Evolutionary conservation across 2,329 filamentous ascomycete genomes (phyloP).

Genomic region (Apiospora malaysiana): DNA sequence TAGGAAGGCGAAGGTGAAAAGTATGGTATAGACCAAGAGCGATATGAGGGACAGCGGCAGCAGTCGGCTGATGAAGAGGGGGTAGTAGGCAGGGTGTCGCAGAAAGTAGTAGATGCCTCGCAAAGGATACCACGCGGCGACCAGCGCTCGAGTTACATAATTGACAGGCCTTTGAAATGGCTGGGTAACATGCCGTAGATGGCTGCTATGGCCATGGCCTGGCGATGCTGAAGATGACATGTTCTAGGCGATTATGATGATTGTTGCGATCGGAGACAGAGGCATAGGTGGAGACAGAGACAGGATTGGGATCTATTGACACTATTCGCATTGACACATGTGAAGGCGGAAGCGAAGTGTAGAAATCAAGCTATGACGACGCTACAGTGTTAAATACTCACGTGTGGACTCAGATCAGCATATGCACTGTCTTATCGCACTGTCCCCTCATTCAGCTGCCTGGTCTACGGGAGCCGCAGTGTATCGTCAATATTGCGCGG

Average conservation of each 20-base stretch:
- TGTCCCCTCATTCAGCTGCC: constrained; percentile 10
- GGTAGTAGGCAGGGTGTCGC: constrained; percentile 79
- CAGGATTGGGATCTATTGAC: neutral
- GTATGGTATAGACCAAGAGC: constrained; percentile 78
- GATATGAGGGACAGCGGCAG: constrained; percentile 84
- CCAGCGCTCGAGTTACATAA: constrained; percentile 51
- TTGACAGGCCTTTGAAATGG: constrained; percentile 43
- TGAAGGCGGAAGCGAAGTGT: constrained; percentile 1
- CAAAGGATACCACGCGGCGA: constrained; percentile 61
- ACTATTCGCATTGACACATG: constrained; percentile 2
- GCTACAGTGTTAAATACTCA: neutral
- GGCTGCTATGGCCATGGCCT: neutral
- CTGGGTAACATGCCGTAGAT: constrained; percentile 6
- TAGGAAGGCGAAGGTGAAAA: constrained; percentile 88
- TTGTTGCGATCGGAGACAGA: no score
- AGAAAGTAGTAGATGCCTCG: constrained; percentile 84
- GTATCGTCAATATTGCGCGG: no score
- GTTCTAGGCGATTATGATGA: neutral
- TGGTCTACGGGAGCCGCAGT: neutral
- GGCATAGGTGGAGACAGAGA: neutral
- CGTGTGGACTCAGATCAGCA: no score
- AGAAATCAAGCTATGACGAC: neutral
- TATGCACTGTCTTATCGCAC: neutral
- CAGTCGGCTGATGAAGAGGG: constrained; percentile 77
- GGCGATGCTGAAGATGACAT: neutral